Evolutionary conservation across 2,329 filamentous ascomycete genomes (phyloP).

Genomic region (Fusarium albosuccineum): DNA sequence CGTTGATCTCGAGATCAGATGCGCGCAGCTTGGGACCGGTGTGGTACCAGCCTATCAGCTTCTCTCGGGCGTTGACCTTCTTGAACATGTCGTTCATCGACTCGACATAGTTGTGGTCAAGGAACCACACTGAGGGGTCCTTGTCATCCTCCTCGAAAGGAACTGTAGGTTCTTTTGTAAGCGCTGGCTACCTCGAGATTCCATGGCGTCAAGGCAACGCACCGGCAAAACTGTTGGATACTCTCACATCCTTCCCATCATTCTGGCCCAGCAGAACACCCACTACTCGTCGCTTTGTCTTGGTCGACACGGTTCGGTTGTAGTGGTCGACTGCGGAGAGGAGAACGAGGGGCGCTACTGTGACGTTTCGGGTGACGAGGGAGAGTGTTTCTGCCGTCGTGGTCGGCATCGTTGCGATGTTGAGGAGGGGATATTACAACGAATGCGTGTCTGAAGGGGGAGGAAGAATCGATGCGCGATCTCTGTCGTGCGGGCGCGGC

Average conservation of each 20-base stretch:
- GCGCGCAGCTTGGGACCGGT: constrained; percentile 96
- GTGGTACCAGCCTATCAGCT: constrained; percentile 99
- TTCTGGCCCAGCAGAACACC: constrained; percentile 96
- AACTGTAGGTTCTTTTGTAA: constrained; percentile 66
- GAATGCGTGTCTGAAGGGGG: constrained; percentile 26
- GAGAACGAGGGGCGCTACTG: constrained; percentile 96
- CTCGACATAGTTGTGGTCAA: constrained; percentile 99
- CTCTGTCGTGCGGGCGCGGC: constrained; percentile 36
- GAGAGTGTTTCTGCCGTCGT: constrained; percentile 97
- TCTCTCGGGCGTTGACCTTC: constrained; percentile 98
- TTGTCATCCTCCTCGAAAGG: constrained; percentile 99
- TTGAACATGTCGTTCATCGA: constrained; percentile 99
- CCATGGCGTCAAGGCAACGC: constrained; percentile 41
- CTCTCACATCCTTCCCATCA: constrained; percentile 93
- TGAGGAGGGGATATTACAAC: constrained; percentile 25
- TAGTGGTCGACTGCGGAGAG: constrained; percentile 99
- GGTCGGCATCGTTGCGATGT: constrained; percentile 80
- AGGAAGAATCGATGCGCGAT: constrained; percentile 25
- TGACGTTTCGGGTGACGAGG: constrained; percentile 93
- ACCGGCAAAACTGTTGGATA: constrained; percentile 99
- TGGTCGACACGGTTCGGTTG: constrained; percentile 90
- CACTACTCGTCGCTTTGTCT: constrained; percentile 87
- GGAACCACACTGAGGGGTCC: constrained; percentile 98
- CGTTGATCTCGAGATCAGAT: constrained; percentile 98
- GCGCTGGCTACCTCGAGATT: constrained; percentile 16